Evolutionary conservation across 177 flowering plant species (phyloP).

Genomic region (Vitis hybrid): DNA sequence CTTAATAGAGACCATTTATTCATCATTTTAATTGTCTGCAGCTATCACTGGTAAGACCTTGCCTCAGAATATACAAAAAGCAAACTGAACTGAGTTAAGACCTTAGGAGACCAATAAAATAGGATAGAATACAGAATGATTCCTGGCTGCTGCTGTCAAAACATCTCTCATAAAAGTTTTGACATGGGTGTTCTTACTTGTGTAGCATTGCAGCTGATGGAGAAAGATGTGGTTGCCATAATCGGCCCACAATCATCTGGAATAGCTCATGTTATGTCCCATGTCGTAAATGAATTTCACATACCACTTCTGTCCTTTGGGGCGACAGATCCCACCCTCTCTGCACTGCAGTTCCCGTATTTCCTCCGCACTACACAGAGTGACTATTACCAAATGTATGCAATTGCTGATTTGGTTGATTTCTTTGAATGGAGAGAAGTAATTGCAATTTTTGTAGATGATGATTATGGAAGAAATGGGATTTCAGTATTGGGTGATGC

Average conservation of each 20-base stretch:
- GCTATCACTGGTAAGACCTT: no score
- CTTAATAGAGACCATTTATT: no score
- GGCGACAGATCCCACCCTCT: slow-evolving; percentile 84
- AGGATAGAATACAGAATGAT: neutral
- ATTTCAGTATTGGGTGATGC: slow-evolving; percentile 74
- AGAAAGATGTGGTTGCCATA: slow-evolving; percentile 63
- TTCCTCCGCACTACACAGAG: slow-evolving; percentile 72
- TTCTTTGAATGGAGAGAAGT: slow-evolving; percentile 76
- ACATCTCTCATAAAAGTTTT: neutral
- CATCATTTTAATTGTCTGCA: no score
- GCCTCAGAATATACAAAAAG: no score
- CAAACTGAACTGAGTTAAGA: no score
- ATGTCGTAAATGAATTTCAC: slow-evolving; percentile 74
- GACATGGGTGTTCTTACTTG: slow-evolving; percentile 9
- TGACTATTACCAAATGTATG: slow-evolving; percentile 81
- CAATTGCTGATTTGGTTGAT: slow-evolving; percentile 70
- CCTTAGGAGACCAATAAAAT: no score
- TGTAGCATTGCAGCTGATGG: slow-evolving; percentile 81
- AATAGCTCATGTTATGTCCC: slow-evolving; percentile 82
- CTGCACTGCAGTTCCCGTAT: slow-evolving; percentile 72
- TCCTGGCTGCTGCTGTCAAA: no score
- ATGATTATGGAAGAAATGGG: slow-evolving; percentile 87
- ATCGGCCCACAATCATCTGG: slow-evolving; percentile 92
- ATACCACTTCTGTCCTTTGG: slow-evolving; percentile 85
- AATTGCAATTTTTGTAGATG: slow-evolving; percentile 77